Percentiles rank a stretch among this genome's conserved stretches.
Conservation (phyloP, 2,329 filamentous ascomycete species). For the Ophiostoma sp. region DNA sequence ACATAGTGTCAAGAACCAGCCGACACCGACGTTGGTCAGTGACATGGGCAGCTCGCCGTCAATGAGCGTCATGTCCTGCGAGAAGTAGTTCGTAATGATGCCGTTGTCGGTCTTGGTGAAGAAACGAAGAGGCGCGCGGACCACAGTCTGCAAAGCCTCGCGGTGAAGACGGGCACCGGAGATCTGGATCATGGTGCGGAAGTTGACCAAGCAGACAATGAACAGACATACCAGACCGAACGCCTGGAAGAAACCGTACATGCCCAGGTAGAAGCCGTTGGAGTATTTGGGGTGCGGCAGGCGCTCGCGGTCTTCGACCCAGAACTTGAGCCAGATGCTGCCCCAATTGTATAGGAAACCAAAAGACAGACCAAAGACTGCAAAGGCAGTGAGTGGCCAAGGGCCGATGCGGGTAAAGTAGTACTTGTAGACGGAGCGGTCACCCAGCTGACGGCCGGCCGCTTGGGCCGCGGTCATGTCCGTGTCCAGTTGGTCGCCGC, state of each 20-base stretch:
- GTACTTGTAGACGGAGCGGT: constrained; percentile 27
- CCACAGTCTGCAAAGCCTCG: constrained; percentile 37
- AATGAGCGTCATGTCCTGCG: constrained; percentile 45
- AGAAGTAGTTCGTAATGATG: constrained; percentile 43
- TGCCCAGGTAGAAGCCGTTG: constrained; percentile 36
- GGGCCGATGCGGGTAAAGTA: constrained; percentile 33
- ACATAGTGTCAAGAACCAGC: constrained; percentile 32
- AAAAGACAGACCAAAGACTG: constrained; percentile 27
- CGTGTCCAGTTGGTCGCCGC: neutral
- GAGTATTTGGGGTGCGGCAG: constrained; percentile 27
- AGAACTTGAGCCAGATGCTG: constrained; percentile 37
- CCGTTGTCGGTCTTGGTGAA: constrained; percentile 42
- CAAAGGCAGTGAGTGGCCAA: constrained; percentile 23
- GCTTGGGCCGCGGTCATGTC: constrained; percentile 10
- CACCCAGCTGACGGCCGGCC: constrained; percentile 18
- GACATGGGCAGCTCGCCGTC: constrained; percentile 42
- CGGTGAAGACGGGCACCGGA: constrained; percentile 35
- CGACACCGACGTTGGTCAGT: constrained; percentile 32
- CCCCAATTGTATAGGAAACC: constrained; percentile 34
- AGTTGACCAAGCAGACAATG: constrained; percentile 29
- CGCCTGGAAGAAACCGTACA: constrained; percentile 35
- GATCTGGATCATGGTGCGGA: constrained; percentile 30
- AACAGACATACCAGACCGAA: constrained; percentile 30
- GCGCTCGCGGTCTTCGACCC: constrained; percentile 32
- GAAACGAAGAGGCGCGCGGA: constrained; percentile 38